Evolutionary conservation across 768 basidiomycete species (phyloP).

Genomic region (Fibroporia radiculosa): DNA sequence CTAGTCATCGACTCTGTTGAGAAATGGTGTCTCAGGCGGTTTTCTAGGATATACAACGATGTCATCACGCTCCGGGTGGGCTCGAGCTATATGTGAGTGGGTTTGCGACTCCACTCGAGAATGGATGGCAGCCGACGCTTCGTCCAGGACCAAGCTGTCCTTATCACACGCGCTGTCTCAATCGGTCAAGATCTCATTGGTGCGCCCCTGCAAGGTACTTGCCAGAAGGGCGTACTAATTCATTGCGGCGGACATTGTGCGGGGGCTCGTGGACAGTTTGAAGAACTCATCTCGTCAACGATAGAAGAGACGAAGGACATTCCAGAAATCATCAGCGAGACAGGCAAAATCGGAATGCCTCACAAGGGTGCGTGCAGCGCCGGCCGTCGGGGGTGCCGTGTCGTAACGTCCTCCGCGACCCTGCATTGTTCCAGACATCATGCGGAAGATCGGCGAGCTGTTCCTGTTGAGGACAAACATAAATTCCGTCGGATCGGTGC

Average conservation of each 20-base stretch:
- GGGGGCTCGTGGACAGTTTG: slow-evolving; percentile 47
- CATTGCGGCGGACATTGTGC: background rate
- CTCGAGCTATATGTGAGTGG: slow-evolving; percentile 85
- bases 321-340: slow-evolving; percentile 87
- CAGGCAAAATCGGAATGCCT: slow-evolving; percentile 88
- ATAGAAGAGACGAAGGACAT: slow-evolving; percentile 97
- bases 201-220: slow-evolving; percentile 21
- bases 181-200: slow-evolving; percentile 94
- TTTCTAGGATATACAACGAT: slow-evolving; percentile 84
- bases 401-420: no score
- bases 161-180: slow-evolving; percentile 92
- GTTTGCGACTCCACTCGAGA: slow-evolving; percentile 5
- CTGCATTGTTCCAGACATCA: slow-evolving; percentile 57
- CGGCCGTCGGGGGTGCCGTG: no score
- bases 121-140: slow-evolving; percentile 3
- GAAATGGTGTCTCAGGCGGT: slow-evolving; percentile 5
- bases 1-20: background rate
- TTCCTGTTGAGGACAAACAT: slow-evolving; percentile 93
- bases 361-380: slow-evolving; percentile 66
- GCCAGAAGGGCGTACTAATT: background rate
- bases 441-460: slow-evolving; percentile 94
- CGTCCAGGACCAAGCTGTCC: slow-evolving; percentile 84
- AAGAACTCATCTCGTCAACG: slow-evolving; percentile 84
- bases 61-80: slow-evolving; percentile 93
- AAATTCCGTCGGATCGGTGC: slow-evolving; percentile 91